phyloP scores from a whole-genome alignment of 768 basidiomycete genomes.

The Russula dissimulans region DNA sequence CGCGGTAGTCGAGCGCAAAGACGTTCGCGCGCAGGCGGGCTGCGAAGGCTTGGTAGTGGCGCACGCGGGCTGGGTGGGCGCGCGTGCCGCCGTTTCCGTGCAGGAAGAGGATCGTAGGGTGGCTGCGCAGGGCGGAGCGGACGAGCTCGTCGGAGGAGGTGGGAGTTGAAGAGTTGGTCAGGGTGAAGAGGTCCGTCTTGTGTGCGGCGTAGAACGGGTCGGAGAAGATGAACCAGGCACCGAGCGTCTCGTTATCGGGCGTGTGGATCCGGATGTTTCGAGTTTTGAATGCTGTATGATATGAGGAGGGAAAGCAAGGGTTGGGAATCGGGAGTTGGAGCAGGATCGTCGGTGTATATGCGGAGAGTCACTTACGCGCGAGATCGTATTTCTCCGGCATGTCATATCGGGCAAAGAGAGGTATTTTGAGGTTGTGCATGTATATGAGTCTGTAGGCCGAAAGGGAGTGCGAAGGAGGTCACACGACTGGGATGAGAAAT shows the following conservation, averaged over 20 bases:
- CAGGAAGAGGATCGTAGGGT: constrained; percentile 81
- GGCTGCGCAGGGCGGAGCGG: constrained; percentile 40
- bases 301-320: neutral
- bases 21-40: constrained; percentile 65
- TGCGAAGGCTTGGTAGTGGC: constrained; percentile 55
- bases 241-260: constrained; percentile 67
- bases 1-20: constrained; percentile 83
- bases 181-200: constrained; percentile 28
- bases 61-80: constrained; percentile 56
- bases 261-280: constrained; percentile 63
- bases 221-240: constrained; percentile 79
- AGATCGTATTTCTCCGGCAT: constrained; percentile 72
- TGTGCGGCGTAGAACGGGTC: constrained; percentile 42
- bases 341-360: too few species aligned
- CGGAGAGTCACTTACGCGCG: constrained; percentile 46
- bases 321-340: neutral
- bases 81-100: constrained; percentile 88
- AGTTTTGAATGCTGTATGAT: constrained; percentile 38
- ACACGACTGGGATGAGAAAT: constrained; percentile 20
- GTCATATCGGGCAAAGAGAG: constrained; percentile 53
- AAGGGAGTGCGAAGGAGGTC: constrained; percentile 12
- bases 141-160: constrained; percentile 33
- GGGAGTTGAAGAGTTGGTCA: constrained; percentile 27
- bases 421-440: constrained; percentile 56
- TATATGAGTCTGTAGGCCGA: constrained; percentile 41